A percentile compares a stretch with the other conserved stretches of the same genome.
Conservation (phyloP, 2,329 filamentous ascomycete species). For the Sporothrix brasiliensis region DNA sequence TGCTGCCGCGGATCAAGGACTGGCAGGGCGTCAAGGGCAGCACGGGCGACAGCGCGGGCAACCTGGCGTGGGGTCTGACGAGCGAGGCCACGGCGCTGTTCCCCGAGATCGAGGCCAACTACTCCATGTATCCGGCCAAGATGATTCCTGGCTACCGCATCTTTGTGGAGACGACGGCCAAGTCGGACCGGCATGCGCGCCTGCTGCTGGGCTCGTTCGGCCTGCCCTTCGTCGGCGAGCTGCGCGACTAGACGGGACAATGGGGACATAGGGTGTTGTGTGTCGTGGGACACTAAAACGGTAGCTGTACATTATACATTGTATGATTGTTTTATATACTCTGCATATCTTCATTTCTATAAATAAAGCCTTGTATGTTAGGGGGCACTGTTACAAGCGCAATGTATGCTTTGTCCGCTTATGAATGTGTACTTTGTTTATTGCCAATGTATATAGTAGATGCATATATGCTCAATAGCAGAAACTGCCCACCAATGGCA, state of each 20-base stretch:
- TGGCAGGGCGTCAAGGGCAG: slow-evolving; percentile 71
- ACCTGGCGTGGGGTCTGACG: slow-evolving; percentile 79
- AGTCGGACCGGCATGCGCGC: slow-evolving; percentile 80
- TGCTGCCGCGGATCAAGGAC: slow-evolving; percentile 94
- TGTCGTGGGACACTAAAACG: neutral
- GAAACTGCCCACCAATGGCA: neutral
- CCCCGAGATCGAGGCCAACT: slow-evolving; percentile 93
- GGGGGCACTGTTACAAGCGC: neutral
- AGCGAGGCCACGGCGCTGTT: slow-evolving; percentile 78
- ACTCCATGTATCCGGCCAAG: slow-evolving; percentile 62
- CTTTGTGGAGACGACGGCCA: slow-evolving; percentile 81
- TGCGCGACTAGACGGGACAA: slow-evolving; percentile 36
- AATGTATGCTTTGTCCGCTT: too few relatives aligned
- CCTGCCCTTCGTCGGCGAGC: slow-evolving; percentile 73
- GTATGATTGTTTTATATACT: slow-evolving; percentile 21
- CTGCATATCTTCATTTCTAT: slow-evolving; percentile 12
- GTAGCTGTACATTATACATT: slow-evolving; percentile 14
- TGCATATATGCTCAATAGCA: neutral
- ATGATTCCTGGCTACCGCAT: slow-evolving; percentile 87
- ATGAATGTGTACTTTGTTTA: neutral
- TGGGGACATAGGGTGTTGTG: neutral
- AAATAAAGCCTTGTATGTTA: slow-evolving; percentile 5
- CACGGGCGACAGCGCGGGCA: slow-evolving; percentile 85
- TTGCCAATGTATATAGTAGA: neutral
- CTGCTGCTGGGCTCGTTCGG: slow-evolving; percentile 73